Conservation (phyloP, 495 filamentous ascomycete genomes). For the Immersiella caudata region DNA sequence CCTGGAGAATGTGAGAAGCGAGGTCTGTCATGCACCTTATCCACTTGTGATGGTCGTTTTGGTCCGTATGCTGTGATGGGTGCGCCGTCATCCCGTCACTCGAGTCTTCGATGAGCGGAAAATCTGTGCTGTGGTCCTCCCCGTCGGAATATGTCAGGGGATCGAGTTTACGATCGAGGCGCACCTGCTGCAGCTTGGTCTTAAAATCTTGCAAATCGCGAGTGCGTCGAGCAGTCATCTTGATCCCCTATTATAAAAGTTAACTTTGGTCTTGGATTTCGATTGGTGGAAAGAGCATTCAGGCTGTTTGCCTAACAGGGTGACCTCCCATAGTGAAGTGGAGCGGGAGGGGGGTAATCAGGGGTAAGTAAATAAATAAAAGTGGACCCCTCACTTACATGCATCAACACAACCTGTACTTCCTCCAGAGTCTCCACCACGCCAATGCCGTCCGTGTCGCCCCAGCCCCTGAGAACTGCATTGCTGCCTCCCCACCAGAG, state of each 20-base stretch:
- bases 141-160: neutral
- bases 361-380: neutral
- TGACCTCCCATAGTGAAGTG: no score
- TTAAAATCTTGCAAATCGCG: neutral
- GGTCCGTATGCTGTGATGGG: neutral
- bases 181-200: neutral
- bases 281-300: no score
- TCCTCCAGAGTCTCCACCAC: neutral
- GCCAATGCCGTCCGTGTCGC: neutral
- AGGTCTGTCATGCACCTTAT: neutral
- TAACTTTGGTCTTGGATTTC: neutral
- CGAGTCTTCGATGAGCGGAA: neutral
- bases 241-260: neutral
- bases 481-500: neutral
- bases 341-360: neutral
- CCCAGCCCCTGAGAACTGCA: neutral
- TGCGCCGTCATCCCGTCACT: neutral
- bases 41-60: neutral
- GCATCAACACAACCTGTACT: neutral
- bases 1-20: neutral
- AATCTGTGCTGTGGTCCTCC: neutral
- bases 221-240: neutral
- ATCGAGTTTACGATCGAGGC: neutral
- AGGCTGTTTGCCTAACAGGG: no score
- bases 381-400: neutral